Conservation (phyloP, 2,329 filamentous ascomycete genomes). For the Curvularia lunata region DNA sequence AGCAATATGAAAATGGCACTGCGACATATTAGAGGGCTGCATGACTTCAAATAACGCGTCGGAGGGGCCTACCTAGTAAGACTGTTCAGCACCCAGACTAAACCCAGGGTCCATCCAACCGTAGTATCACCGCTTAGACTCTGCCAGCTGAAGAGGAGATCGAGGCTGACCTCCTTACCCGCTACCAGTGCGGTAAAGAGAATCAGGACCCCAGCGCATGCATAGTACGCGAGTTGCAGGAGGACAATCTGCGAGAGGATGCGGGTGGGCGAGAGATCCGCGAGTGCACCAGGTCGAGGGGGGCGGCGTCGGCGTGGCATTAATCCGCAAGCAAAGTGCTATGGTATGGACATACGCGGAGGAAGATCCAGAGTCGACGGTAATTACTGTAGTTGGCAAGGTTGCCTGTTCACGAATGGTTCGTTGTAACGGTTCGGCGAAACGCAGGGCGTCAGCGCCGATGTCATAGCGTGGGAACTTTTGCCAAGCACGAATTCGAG, state of each 20-base stretch:
- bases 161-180: slow-evolving; percentile 64
- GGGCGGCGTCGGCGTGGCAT: slow-evolving; percentile 66
- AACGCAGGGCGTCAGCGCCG: slow-evolving; percentile 22
- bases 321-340: slow-evolving; percentile 29
- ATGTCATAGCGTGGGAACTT: slow-evolving; percentile 24
- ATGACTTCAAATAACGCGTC: neutral
- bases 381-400: slow-evolving; percentile 13
- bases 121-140: slow-evolving; percentile 70
- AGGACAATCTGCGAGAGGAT: slow-evolving; percentile 71
- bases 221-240: slow-evolving; percentile 70
- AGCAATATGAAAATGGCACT: slow-evolving; percentile 85
- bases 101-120: slow-evolving; percentile 70
- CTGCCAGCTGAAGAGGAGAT: slow-evolving; percentile 68
- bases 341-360: slow-evolving; percentile 27
- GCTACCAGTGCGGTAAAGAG: slow-evolving; percentile 72
- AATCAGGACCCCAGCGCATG: slow-evolving; percentile 65
- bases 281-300: slow-evolving; percentile 69
- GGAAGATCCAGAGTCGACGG: slow-evolving; percentile 10
- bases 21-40: slow-evolving; percentile 24
- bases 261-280: slow-evolving; percentile 69
- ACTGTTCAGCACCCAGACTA: slow-evolving; percentile 72
- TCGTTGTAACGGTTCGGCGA: slow-evolving; percentile 21
- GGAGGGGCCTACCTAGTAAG: slow-evolving; percentile 62
- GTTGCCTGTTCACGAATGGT: slow-evolving; percentile 27
- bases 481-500: slow-evolving; percentile 30